phyloP scores from a whole-genome alignment of 2,329 filamentous ascomycete genomes.

The Aspergillus candidus region DNA sequence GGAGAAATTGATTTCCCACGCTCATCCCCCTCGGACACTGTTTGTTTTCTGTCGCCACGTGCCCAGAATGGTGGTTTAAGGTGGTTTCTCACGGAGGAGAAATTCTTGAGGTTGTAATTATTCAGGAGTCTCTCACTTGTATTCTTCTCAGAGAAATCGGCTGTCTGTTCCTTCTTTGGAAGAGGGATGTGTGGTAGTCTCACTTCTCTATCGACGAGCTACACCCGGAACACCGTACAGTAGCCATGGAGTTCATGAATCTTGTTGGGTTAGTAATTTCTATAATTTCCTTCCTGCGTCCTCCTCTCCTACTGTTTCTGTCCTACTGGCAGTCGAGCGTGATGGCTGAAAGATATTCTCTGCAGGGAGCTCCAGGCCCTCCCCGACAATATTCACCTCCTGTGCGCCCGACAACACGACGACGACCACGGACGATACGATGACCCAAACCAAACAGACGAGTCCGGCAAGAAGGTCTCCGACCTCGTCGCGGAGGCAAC shows the following conservation, averaged over 20 bases:
- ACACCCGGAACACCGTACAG: constrained; percentile 7
- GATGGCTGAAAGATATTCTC: constrained; percentile 8
- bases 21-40: too few relatives aligned
- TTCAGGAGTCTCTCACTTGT: too few relatives aligned
- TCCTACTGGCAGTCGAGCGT: background rate
- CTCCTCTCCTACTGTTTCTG: background rate
- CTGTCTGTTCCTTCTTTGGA: constrained; percentile 1
- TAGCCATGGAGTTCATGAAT: constrained; percentile 38
- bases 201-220: constrained; percentile 4
- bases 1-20: too few relatives aligned
- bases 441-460: constrained; percentile 45
- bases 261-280: constrained; percentile 33
- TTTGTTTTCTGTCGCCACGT: too few relatives aligned
- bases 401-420: constrained; percentile 60
- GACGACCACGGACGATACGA: constrained; percentile 62
- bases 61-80: background rate
- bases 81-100: background rate
- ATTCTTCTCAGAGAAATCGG: background rate
- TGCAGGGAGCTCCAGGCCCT: constrained; percentile 40
- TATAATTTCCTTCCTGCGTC: too few relatives aligned
- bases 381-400: constrained; percentile 52
- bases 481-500: constrained; percentile 51
- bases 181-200: constrained; percentile 15
- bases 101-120: too few relatives aligned
- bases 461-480: constrained; percentile 34